These are phyloP conservation scores for Nakaseomyces kungkrabaensis DNA, from an alignment of 1,139 yeast species.

Conservation along the genomic window DNA sequence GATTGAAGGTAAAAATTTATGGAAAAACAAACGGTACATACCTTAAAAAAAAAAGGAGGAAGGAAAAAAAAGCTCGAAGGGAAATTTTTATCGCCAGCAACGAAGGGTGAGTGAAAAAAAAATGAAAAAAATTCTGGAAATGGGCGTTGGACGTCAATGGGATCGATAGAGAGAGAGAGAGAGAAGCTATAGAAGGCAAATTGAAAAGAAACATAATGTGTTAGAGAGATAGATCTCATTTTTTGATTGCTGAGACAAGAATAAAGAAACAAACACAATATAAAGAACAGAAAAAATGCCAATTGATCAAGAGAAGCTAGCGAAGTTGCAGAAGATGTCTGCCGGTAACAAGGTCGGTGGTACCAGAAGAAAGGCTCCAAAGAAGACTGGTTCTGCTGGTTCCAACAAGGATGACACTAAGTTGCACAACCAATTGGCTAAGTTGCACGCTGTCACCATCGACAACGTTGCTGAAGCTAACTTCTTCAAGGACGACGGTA, in stretches of 20 bases:
- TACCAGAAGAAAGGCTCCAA: slow-evolving; percentile 71
- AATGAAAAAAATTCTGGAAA: background rate
- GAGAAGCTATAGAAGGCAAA: background rate
- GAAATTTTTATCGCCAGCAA: too few species aligned
- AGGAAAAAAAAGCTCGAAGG: too few species aligned
- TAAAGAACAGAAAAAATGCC: slow-evolving; percentile 40
- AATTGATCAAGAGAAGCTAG: slow-evolving; percentile 80
- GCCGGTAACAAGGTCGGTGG: slow-evolving; percentile 77
- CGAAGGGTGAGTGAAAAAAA: background rate
- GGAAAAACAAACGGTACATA: background rate
- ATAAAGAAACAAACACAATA: background rate
- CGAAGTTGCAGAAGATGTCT: slow-evolving; percentile 66
- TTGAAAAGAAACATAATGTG: background rate
- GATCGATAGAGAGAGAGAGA: background rate
- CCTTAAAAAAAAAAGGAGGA: background rate
- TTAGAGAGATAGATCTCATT: too few species aligned
- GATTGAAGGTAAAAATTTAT: background rate
- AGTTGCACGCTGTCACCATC: slow-evolving; percentile 80
- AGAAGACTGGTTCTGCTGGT: slow-evolving; percentile 35
- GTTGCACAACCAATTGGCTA: slow-evolving; percentile 81
- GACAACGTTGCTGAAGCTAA: slow-evolving; percentile 93
- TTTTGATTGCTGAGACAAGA: background rate
- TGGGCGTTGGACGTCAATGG: slow-evolving; percentile 1
- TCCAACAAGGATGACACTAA: slow-evolving; percentile 70
- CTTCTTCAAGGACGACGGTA: slow-evolving; percentile 95